Evolutionary conservation across 1,139 yeast species (phyloP), one percentile per base, ranked within the genome.

Genomic region (Suhomyces yuchorum): DNA sequence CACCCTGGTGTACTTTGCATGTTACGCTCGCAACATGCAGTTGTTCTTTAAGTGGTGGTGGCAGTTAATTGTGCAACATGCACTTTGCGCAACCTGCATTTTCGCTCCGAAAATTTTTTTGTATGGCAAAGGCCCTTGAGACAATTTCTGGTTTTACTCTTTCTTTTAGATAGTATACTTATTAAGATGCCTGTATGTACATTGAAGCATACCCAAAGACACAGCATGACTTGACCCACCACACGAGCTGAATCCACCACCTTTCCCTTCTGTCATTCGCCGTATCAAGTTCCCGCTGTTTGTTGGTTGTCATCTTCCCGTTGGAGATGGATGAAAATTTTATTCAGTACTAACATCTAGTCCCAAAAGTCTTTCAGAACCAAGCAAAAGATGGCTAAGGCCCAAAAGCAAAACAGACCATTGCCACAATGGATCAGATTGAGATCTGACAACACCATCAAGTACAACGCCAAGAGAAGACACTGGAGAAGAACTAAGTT

Each of bases 401-500:
- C 97, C 75, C 86, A 86, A 77, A 93, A 92, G 84, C 97, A 91
- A 82, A 93, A 92, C 95, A 90, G 99, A 85, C 97, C 98, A 75
- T 87, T 95, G 77, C 99, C 99, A 72, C 97, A 93, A 83, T 95
- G 98, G 98, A 84, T 92, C 88, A 90, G 99, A 82, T 86, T 93
- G 81, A 93, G 92, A 87, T 91, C 99, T 77, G 86, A 81, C 80
- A 92, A 91, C 96, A 91, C 85, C 70, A 87, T 93, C 85, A 89
- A 93, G 85, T 93, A 92, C 92, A 93, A 93, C 82, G 96, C 97
- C 75, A 93, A 93, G 92, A 91, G 98, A 89, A 88, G 99, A 86
- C 96, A 95, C 96, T 95, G 99, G 99, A 93, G 97, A 88, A 90
- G 99, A 87, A 93, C 98, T 71, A 95, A 93, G 96, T 86, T 95